Evolutionary conservation across 176 grass and related monocot genomes (phyloP).

Genomic region (Eleusine coracana): DNA sequence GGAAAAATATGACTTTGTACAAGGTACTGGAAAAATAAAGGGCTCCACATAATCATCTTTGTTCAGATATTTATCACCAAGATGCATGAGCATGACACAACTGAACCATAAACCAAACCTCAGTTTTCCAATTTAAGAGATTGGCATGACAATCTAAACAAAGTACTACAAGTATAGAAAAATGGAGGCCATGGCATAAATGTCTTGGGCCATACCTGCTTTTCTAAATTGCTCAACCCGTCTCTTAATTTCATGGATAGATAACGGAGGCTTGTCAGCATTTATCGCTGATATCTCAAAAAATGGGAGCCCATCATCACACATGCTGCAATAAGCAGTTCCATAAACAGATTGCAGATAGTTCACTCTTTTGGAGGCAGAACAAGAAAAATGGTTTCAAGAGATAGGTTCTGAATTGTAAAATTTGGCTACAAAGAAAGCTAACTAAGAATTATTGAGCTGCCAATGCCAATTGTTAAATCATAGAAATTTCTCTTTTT

Average conservation of each 20-base stretch:
- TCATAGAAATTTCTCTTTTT: neutral
- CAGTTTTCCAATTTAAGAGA: neutral
- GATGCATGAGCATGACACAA: slow-evolving; percentile 16
- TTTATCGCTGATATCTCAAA: slow-evolving; percentile 98
- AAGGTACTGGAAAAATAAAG: neutral
- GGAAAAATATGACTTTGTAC: slow-evolving; percentile 13
- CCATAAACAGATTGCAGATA: neutral
- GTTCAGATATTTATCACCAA: neutral
- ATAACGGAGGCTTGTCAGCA: slow-evolving; percentile 85
- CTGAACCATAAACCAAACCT: slow-evolving; percentile 4
- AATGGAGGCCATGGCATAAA: neutral
- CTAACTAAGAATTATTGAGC: neutral
- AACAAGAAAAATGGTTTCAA: neutral
- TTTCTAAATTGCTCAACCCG: slow-evolving; percentile 87
- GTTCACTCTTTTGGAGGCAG: slow-evolving; percentile 13
- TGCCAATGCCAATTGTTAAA: slow-evolving; percentile 1
- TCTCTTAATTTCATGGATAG: slow-evolving; percentile 76
- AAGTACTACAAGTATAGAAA: neutral
- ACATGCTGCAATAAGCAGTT: slow-evolving; percentile 63
- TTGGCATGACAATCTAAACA: slow-evolving; percentile 8
- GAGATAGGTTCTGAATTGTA: neutral
- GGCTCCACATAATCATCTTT: neutral
- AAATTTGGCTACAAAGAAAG: neutral
- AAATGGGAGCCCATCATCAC: slow-evolving; percentile 71
- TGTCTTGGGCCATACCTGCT: slow-evolving; percentile 54